These are phyloP conservation scores for Colletotrichum falcatum DNA, from an alignment of 2,329 filamentous ascomycete genomes.

Conservation along the genomic window DNA sequence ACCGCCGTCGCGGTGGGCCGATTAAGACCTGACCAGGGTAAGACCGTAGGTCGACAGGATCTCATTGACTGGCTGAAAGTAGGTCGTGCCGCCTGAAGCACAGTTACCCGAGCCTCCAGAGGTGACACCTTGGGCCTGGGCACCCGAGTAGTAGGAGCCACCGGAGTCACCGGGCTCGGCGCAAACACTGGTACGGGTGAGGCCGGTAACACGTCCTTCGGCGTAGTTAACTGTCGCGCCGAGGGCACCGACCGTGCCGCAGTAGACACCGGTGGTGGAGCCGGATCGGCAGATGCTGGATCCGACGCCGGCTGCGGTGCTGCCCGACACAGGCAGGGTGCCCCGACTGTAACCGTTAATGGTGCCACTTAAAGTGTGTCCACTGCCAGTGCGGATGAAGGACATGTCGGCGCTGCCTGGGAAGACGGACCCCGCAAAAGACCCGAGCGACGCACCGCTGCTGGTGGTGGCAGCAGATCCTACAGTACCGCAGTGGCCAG, in stretches of 20 bases:
- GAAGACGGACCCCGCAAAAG: conserved; percentile 54
- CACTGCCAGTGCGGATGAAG: conserved; percentile 51
- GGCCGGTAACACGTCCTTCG: conserved; percentile 53
- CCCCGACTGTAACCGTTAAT: conserved; percentile 52
- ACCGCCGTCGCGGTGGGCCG: neutral
- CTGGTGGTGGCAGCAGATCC: conserved; percentile 50
- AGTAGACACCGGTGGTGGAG: conserved; percentile 55
- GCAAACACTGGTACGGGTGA: conserved; percentile 55
- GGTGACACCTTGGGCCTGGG: conserved; percentile 57
- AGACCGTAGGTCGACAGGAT: conserved; percentile 54
- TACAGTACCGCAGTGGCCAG: conserved; percentile 53
- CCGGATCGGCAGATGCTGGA: conserved; percentile 56
- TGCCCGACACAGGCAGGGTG: conserved; percentile 51
- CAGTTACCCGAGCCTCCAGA: conserved; percentile 56
- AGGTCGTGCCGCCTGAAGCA: conserved; percentile 51
- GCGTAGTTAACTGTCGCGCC: conserved; percentile 54
- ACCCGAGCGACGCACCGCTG: conserved; percentile 49
- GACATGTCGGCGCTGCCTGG: conserved; percentile 54
- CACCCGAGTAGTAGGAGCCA: conserved; percentile 54
- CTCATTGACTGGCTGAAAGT: conserved; percentile 57
- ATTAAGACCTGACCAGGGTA: conserved; percentile 46
- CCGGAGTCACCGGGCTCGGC: conserved; percentile 57
- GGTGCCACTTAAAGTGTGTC: conserved; percentile 49
- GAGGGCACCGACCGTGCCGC: conserved; percentile 51
- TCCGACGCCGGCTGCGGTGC: conserved; percentile 51